Base-by-base conservation (phyloP, 495 filamentous ascomycete genomes). In the Annulohypoxylon maeteangense region DNA sequence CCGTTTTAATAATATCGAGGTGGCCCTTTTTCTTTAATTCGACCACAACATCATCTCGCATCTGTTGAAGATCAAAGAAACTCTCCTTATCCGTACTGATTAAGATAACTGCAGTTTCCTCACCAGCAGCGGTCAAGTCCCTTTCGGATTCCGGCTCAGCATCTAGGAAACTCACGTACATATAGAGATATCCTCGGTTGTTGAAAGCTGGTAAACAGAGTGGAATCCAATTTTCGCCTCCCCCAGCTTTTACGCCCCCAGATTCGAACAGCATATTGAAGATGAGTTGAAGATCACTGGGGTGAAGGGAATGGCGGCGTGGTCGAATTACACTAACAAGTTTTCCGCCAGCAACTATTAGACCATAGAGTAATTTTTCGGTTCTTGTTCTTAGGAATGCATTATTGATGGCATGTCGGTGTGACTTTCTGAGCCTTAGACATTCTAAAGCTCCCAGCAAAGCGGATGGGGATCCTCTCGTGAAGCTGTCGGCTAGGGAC, bases 261-360 rank as follows among this genome's bases (percentile, higher is more conserved):
- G 95, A 93, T 77, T 96, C 94, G 70, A 98, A 98, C n/a, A 99
- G 88, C 96, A 99, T 98, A 74, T 97, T 97, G 85, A 99, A 98
- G 27, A 99, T 90, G 29, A 99, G 88, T 69, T 98, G 95, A 20
- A 99, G 86, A 71, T 99, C 96, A 59, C 94, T 93, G 0, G 96
- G 96, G 70, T 98, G 96, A 29, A 99, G 86, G 0, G 93, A 97
- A 80, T 99, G 95, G 62, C 95, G 94, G 75, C 95, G 93, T 0
- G 96, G 96, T 36, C 96, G 85, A 44, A 98, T 89, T 34, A 99
- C 96, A 75, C 92, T 95, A 53, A 99, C 96, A 7, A 99, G 91
- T 65, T 91, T 89, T 22, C 93, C 93, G n/a, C 93, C 93, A 12
- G 96, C 95, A 23, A 97, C 94, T 55, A 99, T 90, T 25, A 99